Conservation (phyloP, 148 eudicot species). For the Fagopyrum tataricum region DNA sequence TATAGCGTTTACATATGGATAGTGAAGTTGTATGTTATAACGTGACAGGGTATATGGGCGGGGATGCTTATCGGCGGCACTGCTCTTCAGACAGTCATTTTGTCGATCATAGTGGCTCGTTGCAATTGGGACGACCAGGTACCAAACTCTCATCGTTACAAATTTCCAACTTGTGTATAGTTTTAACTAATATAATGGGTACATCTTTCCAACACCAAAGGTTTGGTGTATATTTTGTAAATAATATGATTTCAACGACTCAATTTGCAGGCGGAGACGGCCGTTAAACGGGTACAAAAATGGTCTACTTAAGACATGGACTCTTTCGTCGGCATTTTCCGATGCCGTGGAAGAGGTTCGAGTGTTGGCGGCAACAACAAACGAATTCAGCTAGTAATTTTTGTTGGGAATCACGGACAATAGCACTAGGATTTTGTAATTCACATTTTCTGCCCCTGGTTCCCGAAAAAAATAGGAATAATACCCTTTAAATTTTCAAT, state of each 20-base stretch:
- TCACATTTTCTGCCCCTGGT: too few species aligned
- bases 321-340: too few species aligned
- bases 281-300: slow-evolving; percentile 13
- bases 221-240: too few species aligned
- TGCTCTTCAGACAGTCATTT: slow-evolving; percentile 41
- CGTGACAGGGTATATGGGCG: slow-evolving; percentile 47
- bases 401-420: too few species aligned
- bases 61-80: slow-evolving; percentile 67
- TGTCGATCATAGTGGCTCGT: slow-evolving; percentile 24
- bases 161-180: background rate
- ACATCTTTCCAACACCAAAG: too few species aligned
- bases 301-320: slow-evolving; percentile 1
- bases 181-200: too few species aligned
- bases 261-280: slow-evolving; percentile 26
- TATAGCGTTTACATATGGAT: background rate
- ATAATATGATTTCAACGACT: background rate
- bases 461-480: too few species aligned
- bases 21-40: background rate
- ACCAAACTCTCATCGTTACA: background rate
- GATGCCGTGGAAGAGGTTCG: background rate
- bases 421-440: too few species aligned
- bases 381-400: too few species aligned
- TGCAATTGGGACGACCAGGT: slow-evolving; percentile 68
- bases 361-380: too few species aligned
- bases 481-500: too few species aligned